Percentiles rank a stretch among this genome's conserved stretches.
Conservation (phyloP, 805 yeast species). For the Metschnikowia dekortorum region DNA sequence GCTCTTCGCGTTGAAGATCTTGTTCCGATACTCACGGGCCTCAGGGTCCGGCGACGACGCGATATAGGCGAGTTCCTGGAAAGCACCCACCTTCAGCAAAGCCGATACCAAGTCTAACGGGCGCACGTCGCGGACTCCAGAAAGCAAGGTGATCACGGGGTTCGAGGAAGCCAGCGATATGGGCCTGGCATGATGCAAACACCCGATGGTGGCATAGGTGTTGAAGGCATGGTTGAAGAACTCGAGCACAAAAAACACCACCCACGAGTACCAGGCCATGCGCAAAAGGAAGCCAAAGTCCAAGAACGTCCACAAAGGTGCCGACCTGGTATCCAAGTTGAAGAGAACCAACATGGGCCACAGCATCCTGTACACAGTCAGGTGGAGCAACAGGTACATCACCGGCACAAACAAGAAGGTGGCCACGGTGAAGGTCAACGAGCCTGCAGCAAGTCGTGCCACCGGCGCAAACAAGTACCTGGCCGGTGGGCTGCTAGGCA, state of each 20-base stretch:
- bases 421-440: conserved; percentile 29
- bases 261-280: conserved; percentile 20
- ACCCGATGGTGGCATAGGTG: conserved; percentile 68
- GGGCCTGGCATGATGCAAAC: conserved; percentile 62
- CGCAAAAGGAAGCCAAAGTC: conserved; percentile 23
- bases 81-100: conserved; percentile 54
- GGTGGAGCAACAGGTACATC: conserved; percentile 37
- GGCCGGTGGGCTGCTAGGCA: conserved; percentile 39
- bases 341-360: conserved; percentile 26
- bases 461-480: conserved; percentile 23
- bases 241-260: conserved; percentile 48
- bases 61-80: conserved; percentile 68
- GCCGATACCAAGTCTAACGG: conserved; percentile 18
- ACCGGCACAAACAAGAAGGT: conserved; percentile 33
- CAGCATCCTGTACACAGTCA: conserved; percentile 36
- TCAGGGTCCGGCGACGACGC: conserved; percentile 42
- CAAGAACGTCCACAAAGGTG: conserved; percentile 29
- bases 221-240: conserved; percentile 52
- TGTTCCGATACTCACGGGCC: conserved; percentile 42
- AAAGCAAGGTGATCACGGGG: conserved; percentile 58
- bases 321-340: conserved; percentile 37
- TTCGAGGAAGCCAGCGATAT: conserved; percentile 55
- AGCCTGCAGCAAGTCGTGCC: conserved; percentile 32
- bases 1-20: conserved; percentile 48
- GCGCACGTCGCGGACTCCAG: conserved; percentile 56